These are phyloP conservation scores for Candida maesae DNA, from an alignment of 805 yeast species.

Conservation along the genomic window DNA sequence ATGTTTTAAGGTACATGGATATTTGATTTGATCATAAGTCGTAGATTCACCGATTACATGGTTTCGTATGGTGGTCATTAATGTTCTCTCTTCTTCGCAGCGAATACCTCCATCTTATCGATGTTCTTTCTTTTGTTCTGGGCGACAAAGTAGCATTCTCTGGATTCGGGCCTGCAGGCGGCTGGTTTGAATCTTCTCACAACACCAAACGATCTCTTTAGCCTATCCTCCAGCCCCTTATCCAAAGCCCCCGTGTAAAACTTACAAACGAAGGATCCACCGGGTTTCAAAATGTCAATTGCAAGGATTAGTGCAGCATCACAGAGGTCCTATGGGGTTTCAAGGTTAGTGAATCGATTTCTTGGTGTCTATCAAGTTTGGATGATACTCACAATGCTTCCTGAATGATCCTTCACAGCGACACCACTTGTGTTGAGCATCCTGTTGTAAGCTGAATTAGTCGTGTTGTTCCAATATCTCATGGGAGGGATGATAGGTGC, in stretches of 20 bases:
- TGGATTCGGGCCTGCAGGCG: conserved; percentile 75
- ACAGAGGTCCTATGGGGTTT: conserved; percentile 73
- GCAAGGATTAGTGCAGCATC: conserved; percentile 85
- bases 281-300: conserved; percentile 59
- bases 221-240: conserved; percentile 50
- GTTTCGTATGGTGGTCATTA: background rate
- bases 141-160: conserved; percentile 80
- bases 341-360: background rate
- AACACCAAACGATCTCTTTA: conserved; percentile 53
- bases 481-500: conserved; percentile 53
- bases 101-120: conserved; percentile 44
- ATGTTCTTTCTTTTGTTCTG: conserved; percentile 40
- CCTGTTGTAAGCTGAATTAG: conserved; percentile 83
- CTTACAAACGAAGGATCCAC: conserved; percentile 79
- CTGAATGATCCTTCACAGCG: conserved; percentile 72
- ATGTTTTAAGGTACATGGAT: background rate
- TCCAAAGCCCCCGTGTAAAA: conserved; percentile 85
- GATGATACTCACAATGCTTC: conserved; percentile 58
- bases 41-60: background rate
- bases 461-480: conserved; percentile 56
- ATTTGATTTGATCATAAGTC: background rate
- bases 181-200: conserved; percentile 75
- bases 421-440: conserved; percentile 90
- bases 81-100: background rate
- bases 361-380: background rate